phyloP scores from a whole-genome alignment of 495 filamentous ascomycete genomes.

The Gamarada debralockiae region DNA sequence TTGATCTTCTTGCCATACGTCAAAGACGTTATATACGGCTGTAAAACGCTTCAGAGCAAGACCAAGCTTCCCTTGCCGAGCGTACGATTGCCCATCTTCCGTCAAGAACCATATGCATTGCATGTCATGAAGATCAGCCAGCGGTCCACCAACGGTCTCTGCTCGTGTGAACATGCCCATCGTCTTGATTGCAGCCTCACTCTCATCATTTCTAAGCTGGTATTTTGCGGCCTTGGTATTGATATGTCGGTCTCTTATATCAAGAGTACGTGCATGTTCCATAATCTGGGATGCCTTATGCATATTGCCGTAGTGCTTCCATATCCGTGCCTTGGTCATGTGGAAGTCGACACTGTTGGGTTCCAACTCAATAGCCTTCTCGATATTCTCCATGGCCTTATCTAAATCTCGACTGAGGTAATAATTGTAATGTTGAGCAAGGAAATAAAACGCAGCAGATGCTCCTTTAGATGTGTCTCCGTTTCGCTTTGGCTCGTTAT shows the following conservation, averaged over 20 bases:
- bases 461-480: conserved; percentile 62
- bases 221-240: conserved; percentile 99
- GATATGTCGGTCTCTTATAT: conserved; percentile 91
- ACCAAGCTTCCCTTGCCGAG: conserved; percentile 75
- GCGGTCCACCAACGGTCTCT: conserved; percentile 80
- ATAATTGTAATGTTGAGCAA: conserved; percentile 97
- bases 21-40: conserved; percentile 85
- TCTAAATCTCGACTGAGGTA: conserved; percentile 75
- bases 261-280: conserved; percentile 79
- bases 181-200: conserved; percentile 75
- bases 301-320: conserved; percentile 82
- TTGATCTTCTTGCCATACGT: conserved; percentile 96
- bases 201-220: conserved; percentile 87
- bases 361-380: conserved; percentile 74
- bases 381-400: conserved; percentile 77
- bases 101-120: conserved; percentile 97
- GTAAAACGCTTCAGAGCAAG: conserved; percentile 90
- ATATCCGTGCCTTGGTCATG: conserved; percentile 93
- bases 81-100: conserved; percentile 89
- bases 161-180: conserved; percentile 92
- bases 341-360: conserved; percentile 85
- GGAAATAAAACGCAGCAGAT: conserved; percentile 80
- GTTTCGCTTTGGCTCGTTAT: conserved; percentile 46
- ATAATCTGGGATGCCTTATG: conserved; percentile 81
- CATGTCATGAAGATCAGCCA: conserved; percentile 95